These are phyloP conservation scores for Fusarium chuoi DNA, from an alignment of 2,329 filamentous ascomycete species.

Conservation along the genomic window DNA sequence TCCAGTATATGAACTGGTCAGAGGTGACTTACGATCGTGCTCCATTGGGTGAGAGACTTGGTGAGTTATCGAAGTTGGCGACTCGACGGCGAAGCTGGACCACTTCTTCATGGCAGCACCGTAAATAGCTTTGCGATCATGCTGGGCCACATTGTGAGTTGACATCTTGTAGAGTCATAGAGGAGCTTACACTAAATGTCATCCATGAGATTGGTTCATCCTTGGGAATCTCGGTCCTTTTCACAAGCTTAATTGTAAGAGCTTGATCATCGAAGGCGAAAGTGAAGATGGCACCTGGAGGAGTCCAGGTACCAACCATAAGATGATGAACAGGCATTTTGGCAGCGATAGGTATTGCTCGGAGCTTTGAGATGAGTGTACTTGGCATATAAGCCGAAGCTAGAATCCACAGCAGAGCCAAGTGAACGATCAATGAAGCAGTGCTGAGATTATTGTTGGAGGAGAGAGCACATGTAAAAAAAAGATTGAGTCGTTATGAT, in stretches of 20 bases:
- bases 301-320: slow-evolving; percentile 93
- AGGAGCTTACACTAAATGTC: slow-evolving; percentile 79
- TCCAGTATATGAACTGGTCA: not conserved
- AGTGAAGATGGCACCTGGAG: slow-evolving; percentile 89
- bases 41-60: slow-evolving; percentile 79
- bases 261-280: slow-evolving; percentile 88
- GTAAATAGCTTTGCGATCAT: slow-evolving; percentile 85
- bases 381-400: slow-evolving; percentile 6
- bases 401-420: not conserved
- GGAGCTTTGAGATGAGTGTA: slow-evolving; percentile 23
- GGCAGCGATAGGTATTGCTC: slow-evolving; percentile 21
- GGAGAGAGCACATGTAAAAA: not conserved
- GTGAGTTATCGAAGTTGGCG: slow-evolving; percentile 80
- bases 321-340: slow-evolving; percentile 84
- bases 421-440: not conserved
- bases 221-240: slow-evolving; percentile 81
- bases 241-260: slow-evolving; percentile 77
- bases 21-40: slow-evolving; percentile 72
- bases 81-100: slow-evolving; percentile 82
- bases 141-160: slow-evolving; percentile 58
- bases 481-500: slow-evolving; percentile 8
- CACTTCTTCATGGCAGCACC: slow-evolving; percentile 94
- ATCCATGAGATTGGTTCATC: slow-evolving; percentile 95
- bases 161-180: not conserved
- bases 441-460: not conserved